These are phyloP conservation scores for Aspergillus baeticus DNA, from an alignment of 495 filamentous ascomycete genomes.

Conservation along the genomic window DNA sequence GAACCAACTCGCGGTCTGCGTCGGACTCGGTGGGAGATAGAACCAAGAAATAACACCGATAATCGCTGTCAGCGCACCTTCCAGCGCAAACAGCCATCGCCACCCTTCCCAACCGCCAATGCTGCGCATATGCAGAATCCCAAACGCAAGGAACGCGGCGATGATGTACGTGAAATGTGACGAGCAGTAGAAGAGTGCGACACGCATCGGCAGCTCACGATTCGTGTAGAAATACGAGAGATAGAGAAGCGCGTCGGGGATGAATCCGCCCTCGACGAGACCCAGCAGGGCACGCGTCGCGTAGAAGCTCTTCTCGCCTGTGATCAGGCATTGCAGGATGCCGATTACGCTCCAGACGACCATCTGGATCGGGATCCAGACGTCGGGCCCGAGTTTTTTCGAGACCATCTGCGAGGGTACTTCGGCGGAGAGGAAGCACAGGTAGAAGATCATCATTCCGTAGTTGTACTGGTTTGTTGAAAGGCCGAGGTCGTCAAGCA, in stretches of 20 bases:
- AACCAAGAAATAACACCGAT: conserved; percentile 53
- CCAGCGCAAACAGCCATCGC: conserved; percentile 45
- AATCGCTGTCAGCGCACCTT: conserved; percentile 45
- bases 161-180: conserved; percentile 50
- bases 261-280: conserved; percentile 63
- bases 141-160: conserved; percentile 47
- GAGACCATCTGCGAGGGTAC: conserved; percentile 54
- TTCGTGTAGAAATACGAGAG: conserved; percentile 55
- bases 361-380: conserved; percentile 72
- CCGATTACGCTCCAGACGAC: conserved; percentile 63
- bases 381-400: conserved; percentile 67
- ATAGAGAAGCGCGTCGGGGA: conserved; percentile 38
- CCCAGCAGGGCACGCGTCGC: conserved; percentile 57
- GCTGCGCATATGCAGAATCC: conserved; percentile 43
- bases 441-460: conserved; percentile 35
- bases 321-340: conserved; percentile 53
- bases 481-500: conserved; percentile 52
- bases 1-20: conserved; percentile 60
- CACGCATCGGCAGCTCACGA: conserved; percentile 58
- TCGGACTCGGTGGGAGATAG: conserved; percentile 45
- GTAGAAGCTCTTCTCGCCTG: conserved; percentile 56
- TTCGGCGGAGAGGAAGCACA: conserved; percentile 49
- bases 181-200: conserved; percentile 64
- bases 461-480: conserved; percentile 72
- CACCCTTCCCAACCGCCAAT: conserved; percentile 32